Percentiles rank a stretch among this genome's conserved stretches.
Evolutionary conservation across 768 basidiomycete species (phyloP).

Genomic region (Cyclocybe cylindracea): DNA sequence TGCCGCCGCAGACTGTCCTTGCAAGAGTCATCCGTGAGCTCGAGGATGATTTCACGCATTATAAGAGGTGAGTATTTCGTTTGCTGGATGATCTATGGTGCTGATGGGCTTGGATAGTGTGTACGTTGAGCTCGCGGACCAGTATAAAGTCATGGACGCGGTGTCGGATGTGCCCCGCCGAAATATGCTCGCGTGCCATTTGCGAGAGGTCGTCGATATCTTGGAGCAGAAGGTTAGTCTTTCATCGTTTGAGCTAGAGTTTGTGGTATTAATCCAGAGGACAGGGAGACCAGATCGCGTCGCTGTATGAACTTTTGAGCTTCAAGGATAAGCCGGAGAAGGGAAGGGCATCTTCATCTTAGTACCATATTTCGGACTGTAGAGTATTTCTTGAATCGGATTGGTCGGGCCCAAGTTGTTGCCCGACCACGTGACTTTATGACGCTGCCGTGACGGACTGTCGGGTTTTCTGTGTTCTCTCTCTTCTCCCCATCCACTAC

Average conservation of each 20-base stretch:
- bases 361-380: too few relatives aligned
- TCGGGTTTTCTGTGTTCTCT: not conserved
- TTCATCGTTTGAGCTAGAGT: not conserved
- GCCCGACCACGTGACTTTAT: constrained; percentile 13
- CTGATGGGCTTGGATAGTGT: constrained; percentile 52
- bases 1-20: constrained; percentile 89
- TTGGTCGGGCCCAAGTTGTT: too few relatives aligned
- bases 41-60: constrained; percentile 94
- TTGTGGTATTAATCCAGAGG: not conserved
- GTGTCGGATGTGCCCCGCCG: constrained; percentile 79
- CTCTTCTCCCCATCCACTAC: not conserved
- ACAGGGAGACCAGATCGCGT: constrained; percentile 93
- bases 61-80: constrained; percentile 72
- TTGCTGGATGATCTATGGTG: constrained; percentile 1
- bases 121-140: constrained; percentile 87
- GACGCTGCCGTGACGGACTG: not conserved
- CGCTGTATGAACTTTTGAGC: constrained; percentile 78
- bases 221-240: constrained; percentile 83
- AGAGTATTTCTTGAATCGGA: too few relatives aligned
- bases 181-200: constrained; percentile 83
- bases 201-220: constrained; percentile 89
- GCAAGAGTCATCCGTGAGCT: constrained; percentile 82
- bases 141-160: constrained; percentile 90
- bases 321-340: constrained; percentile 80
- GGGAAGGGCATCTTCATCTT: too few relatives aligned